Evolutionary conservation across 345 rosid species (phyloP), one percentile per base, ranked within the genome.

Genomic region (Dipteronia sinensis): DNA sequence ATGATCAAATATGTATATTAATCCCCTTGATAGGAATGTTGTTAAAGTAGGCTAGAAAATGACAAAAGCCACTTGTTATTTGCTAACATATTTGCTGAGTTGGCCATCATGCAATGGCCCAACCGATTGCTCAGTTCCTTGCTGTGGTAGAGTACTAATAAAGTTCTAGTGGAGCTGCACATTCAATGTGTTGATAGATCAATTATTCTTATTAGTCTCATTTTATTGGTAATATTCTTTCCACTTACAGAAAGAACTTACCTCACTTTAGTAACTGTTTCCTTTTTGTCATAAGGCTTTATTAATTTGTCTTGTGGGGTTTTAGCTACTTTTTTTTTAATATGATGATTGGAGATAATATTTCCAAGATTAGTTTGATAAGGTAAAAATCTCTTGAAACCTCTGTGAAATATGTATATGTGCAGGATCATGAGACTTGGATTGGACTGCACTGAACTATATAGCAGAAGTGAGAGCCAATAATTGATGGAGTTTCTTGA

Each of bases 51-150:
- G 79, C 81, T 74, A 73, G 73, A 27, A 81, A 71, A 42, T 82
- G 91, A 88, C 86, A 88, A 87, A 77, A 29, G 84, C 89, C 84
- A 86, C 86, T 83, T 84, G 90, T 38, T 72, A 66, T 78, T 38
- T 61, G 83, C 72, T 75, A 69, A 82, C 73, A 70, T 67, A 71
- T 69, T 62, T 62, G 81, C 73, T 89, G 89, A 89, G 95, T 84
- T 91, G 93, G 90, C 87, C 68, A 73, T 70, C 38, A 76, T 67
- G 81, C 53, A 64, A 72, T 67, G 89, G 89, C 61, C 91, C 91
- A 75, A 82, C 84, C 62, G 74, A 79, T 85, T 74, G 73, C 65
- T 75, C 75, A 59, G 0, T 58, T 88, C 82, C 84, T 81, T 84
- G 88, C 77, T 79, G 31, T 65, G 64, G 23, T 59, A 55, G 70